phyloP scores from a whole-genome alignment of 2,329 filamentous ascomycete species.

The Macrophomina tecta region DNA sequence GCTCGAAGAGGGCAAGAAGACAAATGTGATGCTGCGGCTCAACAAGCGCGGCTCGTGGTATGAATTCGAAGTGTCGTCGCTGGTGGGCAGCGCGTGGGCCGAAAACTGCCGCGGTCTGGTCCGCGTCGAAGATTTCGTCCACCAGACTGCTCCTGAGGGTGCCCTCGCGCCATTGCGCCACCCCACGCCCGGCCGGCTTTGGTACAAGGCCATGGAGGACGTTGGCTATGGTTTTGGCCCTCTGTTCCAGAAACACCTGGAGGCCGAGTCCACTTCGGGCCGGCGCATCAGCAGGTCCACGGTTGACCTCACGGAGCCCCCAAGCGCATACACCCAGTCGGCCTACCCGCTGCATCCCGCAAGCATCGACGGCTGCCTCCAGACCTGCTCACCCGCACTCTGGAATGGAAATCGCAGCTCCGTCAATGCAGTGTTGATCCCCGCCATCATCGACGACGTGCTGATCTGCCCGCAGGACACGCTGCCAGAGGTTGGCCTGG shows the following conservation, averaged over 20 bases:
- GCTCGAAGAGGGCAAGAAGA: conserved; percentile 33
- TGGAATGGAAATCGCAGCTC: conserved; percentile 32
- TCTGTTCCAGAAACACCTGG: conserved; percentile 32
- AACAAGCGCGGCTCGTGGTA: conserved; percentile 29
- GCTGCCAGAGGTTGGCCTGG: background rate
- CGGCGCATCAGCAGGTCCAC: conserved; percentile 26
- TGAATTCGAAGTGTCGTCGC: conserved; percentile 34
- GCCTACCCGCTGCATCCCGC: conserved; percentile 43
- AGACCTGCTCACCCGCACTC: conserved; percentile 34
- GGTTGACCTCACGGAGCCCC: conserved; percentile 31
- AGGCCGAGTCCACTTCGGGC: conserved; percentile 27
- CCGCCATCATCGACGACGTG: conserved; percentile 34
- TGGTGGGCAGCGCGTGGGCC: conserved; percentile 24
- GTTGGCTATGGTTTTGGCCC: conserved; percentile 35
- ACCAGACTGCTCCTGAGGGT: background rate
- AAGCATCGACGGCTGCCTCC: conserved; percentile 39
- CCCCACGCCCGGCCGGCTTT: conserved; percentile 27
- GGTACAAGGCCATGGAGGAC: conserved; percentile 34
- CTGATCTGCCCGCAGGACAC: conserved; percentile 27
- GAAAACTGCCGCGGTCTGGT: conserved; percentile 35
- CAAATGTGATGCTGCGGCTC: conserved; percentile 33
- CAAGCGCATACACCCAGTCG: conserved; percentile 34
- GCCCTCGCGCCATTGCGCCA: conserved; percentile 27
- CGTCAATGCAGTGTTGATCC: conserved; percentile 31
- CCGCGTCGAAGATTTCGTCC: conserved; percentile 25